Conservation (phyloP, 2,329 filamentous ascomycete genomes). For the Clonostachys byssicola region DNA sequence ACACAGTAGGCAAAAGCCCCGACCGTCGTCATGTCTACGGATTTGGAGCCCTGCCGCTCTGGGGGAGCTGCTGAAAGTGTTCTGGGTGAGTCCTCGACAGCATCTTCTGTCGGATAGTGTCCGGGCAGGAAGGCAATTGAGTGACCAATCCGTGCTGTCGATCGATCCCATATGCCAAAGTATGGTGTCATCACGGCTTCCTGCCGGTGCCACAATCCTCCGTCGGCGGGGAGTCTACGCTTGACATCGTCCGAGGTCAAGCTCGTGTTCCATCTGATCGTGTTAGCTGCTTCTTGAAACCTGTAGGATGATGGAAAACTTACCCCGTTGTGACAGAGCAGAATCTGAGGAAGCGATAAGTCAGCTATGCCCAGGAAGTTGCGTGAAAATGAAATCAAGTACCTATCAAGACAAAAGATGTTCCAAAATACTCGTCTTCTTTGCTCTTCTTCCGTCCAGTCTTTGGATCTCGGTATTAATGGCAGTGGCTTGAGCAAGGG, state of each 20-base stretch:
- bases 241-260: constrained; percentile 22
- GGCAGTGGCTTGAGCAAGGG: constrained; percentile 15
- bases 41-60: constrained; percentile 4
- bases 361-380: too few species aligned
- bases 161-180: constrained; percentile 39
- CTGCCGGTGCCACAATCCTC: constrained; percentile 31
- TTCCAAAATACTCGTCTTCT: constrained; percentile 24
- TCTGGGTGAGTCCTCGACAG: background rate
- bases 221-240: constrained; percentile 26
- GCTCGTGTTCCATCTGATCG: constrained; percentile 22
- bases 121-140: constrained; percentile 29
- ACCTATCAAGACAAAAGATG: constrained; percentile 23
- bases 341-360: constrained; percentile 5
- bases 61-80: background rate
- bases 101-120: constrained; percentile 16
- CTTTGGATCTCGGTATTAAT: constrained; percentile 16
- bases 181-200: constrained; percentile 32
- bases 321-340: constrained; percentile 15
- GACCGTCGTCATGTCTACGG: constrained; percentile 26
- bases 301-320: background rate
- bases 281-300: background rate
- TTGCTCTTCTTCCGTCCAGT: constrained; percentile 24
- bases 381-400: background rate
- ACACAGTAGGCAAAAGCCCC: constrained; percentile 41
- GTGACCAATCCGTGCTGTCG: constrained; percentile 28